Percentiles rank a stretch among this genome's conserved stretches.
These are phyloP conservation scores for Acacia concinna DNA, from an alignment of 331 rosid genomes.

Conservation along the genomic window DNA sequence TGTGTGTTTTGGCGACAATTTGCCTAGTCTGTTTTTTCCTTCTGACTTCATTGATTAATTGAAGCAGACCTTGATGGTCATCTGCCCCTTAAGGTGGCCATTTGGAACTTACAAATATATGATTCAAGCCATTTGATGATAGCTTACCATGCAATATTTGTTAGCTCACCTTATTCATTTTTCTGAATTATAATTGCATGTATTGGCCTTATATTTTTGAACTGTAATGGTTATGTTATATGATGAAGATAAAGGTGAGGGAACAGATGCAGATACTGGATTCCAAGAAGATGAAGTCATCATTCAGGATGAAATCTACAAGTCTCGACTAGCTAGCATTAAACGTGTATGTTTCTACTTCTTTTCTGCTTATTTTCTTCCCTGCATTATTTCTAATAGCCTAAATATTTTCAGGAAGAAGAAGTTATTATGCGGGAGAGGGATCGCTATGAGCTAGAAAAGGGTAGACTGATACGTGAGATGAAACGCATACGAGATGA, in stretches of 20 bases:
- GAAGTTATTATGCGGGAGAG: conserved; percentile 84
- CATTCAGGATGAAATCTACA: conserved; percentile 89
- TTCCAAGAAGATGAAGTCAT: conserved; percentile 70
- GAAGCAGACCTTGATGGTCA: conserved; percentile 6
- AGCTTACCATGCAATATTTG: not conserved
- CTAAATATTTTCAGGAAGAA: conserved; percentile 67
- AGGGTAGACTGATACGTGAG: conserved; percentile 95
- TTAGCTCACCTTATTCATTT: conserved; percentile 12
- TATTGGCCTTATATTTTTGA: conserved; percentile 17
- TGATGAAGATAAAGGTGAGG: conserved; percentile 75
- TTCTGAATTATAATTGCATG: conserved; percentile 18
- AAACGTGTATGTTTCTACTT: conserved; percentile 64
- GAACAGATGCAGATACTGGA: conserved; percentile 70
- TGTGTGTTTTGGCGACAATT: not conserved
- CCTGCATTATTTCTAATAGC: conserved; percentile 27
- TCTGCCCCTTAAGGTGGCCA: conserved; percentile 9
- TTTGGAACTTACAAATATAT: conserved; percentile 25
- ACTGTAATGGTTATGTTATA: conserved; percentile 14
- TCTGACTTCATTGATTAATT: conserved; percentile 16
- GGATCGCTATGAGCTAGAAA: conserved; percentile 92
- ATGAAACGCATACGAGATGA: conserved; percentile 99
- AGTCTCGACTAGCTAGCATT: conserved; percentile 88
- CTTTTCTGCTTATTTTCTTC: conserved; percentile 18
- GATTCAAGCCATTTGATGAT: conserved; percentile 17
- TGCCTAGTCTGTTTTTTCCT: not conserved